Percentiles rank a stretch among this genome's conserved stretches.
Evolutionary conservation across 2,329 filamentous ascomycete species (phyloP).

Genomic region (Fusarium devonianum): DNA sequence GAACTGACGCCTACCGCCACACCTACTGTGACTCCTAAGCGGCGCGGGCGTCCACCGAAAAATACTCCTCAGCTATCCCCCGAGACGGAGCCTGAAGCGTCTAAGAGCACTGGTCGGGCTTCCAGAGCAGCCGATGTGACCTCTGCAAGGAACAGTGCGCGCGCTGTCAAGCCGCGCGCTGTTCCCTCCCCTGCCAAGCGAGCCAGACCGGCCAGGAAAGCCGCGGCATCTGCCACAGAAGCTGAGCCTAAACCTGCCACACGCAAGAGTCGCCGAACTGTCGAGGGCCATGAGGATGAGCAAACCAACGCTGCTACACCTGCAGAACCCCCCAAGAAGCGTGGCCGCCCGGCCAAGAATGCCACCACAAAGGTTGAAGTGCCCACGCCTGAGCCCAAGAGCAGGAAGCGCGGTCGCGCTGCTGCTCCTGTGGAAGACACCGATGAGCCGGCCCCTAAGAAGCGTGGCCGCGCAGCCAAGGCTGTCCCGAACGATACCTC

Average conservation of each 20-base stretch:
- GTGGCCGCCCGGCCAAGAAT: constrained; percentile 33
- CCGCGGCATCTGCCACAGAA: constrained; percentile 5
- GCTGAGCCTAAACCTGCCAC: constrained; percentile 7
- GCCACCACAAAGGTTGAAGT: constrained; percentile 2
- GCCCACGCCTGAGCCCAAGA: constrained; percentile 9
- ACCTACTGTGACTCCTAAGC: constrained; percentile 29
- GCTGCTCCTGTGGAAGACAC: constrained; percentile 6
- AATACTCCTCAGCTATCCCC: constrained; percentile 15
- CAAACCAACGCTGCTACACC: neutral
- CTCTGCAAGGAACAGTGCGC: constrained; percentile 14
- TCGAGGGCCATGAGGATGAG: constrained; percentile 10
- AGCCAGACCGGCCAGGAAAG: constrained; percentile 26
- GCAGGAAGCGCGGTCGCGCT: constrained; percentile 32
- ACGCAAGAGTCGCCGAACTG: constrained; percentile 22
- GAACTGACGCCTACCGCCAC: constrained; percentile 4
- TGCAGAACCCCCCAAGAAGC: constrained; percentile 25
- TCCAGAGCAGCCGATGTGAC: neutral
- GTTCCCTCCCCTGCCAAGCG: constrained; percentile 35
- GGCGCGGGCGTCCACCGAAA: constrained; percentile 37
- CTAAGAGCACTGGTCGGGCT: constrained; percentile 7
- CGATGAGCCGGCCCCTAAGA: constrained; percentile 2
- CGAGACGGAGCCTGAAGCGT: constrained; percentile 3
- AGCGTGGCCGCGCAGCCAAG: constrained; percentile 10
- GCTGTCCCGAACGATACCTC: constrained; percentile 1
- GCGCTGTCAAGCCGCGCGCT: constrained; percentile 15